Evolutionary conservation across 257 asterid genomes (phyloP), one percentile per base, ranked within the genome.

Genomic region (Solanum bulbocastanum): DNA sequence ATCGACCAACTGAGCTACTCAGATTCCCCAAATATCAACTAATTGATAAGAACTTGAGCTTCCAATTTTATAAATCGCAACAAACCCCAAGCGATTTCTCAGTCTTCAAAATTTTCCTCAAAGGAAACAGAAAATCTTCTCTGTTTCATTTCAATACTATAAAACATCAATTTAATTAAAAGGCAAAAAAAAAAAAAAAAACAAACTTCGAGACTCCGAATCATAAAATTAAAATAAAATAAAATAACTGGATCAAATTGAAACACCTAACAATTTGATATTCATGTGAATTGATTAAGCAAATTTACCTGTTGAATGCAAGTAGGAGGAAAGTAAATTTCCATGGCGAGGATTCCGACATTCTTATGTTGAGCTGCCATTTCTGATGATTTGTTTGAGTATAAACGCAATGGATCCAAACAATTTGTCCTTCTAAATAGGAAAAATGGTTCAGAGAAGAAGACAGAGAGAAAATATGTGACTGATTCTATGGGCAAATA

Each of bases 331-430:
- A 96, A 94, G 97, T 97, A 97, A 88, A 97, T 90, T 87, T 97
- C 98, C 95, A 96, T 91, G 44, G 99, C 99, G 91, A 97, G 95
- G 87, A 97, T 95, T 87, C 99, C 99, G n/a, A 97, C 99, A 93
- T 97, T 95, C 90, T 93, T 93, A 85, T 91, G 86, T 35, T 91
- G 91, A 56, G 88, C 86, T 84, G 92, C 94, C 95, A 93, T 93
- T 89, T 18, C 49, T 23, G 44, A 35, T 72, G 71, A 68, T 78
- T 32, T 8, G 1, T 78, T 25, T 42, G 25, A 42, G 42, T 82
- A 27, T 68, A 68, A 82, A 65, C 35, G 87, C 56, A 49, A 49
- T 7, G 39, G 84, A 78, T 78, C 84, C 37, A 78, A 25, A 42
- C 60, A 79, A 42, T 85, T 25, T 85, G 14, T 52, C 23, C 40